A percentile compares a stretch with the other conserved stretches of the same genome.
Evolutionary conservation across 192 early-diverging fungal species (phyloP).

Genomic region (Thoreauomyces humboldtii): DNA sequence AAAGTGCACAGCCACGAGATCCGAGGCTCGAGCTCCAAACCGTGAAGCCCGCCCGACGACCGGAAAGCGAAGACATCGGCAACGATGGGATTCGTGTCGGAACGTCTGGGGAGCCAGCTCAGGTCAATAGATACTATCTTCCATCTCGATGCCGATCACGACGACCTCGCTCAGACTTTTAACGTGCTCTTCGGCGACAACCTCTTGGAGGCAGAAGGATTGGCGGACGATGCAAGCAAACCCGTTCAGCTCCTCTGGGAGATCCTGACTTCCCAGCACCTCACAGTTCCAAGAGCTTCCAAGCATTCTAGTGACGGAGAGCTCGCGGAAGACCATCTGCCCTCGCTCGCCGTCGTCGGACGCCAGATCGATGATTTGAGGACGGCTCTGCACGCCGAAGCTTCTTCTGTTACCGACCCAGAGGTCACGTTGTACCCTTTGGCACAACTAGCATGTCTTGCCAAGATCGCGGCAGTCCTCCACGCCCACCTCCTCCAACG

Average conservation of each 20-base stretch:
- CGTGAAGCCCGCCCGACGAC: too few relatives aligned
- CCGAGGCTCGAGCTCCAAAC: too few relatives aligned
- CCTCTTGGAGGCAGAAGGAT: neutral
- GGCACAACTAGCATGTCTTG: constrained; percentile 20
- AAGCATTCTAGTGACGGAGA: neutral
- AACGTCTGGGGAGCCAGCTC: constrained; percentile 18
- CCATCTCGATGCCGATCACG: constrained; percentile 17
- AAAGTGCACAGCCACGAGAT: too few relatives aligned
- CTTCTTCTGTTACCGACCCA: neutral
- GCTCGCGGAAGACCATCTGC: constrained; percentile 18
- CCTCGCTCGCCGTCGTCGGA: constrained; percentile 7
- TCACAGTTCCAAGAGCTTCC: neutral
- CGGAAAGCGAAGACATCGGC: too few relatives aligned
- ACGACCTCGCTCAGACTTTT: constrained; percentile 4
- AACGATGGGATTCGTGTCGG: constrained; percentile 31
- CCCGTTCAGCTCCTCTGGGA: constrained; percentile 15
- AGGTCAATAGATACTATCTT: constrained; percentile 10
- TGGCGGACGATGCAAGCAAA: neutral
- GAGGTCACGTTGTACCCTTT: neutral
- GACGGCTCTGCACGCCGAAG: neutral
- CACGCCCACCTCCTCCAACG: constrained; percentile 25
- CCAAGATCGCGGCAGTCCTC: constrained; percentile 25
- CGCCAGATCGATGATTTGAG: neutral
- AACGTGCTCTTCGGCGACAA: neutral
- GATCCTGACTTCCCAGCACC: neutral